Base-by-base conservation (phyloP, 257 asterid genomes). In the Mitragyna speciosa region DNA sequence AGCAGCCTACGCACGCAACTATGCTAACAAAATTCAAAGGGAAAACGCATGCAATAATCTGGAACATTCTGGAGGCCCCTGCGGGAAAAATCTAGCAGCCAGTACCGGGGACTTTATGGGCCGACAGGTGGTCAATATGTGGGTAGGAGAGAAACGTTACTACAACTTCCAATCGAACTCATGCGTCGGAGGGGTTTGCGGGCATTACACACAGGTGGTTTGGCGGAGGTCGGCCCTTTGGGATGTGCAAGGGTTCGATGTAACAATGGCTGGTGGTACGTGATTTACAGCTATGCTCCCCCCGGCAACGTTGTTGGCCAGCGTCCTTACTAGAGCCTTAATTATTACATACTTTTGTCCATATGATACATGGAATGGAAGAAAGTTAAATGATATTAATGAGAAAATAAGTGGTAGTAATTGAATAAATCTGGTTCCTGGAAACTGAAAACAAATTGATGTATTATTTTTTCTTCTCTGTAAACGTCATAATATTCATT, bases 21-120 rank as follows among this genome's bases (percentile, higher is more conserved):
- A 90, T 39, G 94, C 81, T 0, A 84, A 81, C 26, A 47, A 58
- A 12, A 45, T 59, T 10, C 84, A 87, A 76, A 4, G 70, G 2
- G 81, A 89, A 1, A 87, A 86, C 39, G 24, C 56, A 7, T 90
- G 92, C 84, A 79, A 85, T 51, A 72, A 12, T 9, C 41, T 90
- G 19, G 77, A 76, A 1, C 89, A 90, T 10, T 90, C 94, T 1
- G 51, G 67, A 39, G 85, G 80, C 0, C 84, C 82, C 4, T 85
- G 83, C 15, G 91, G 89, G 1, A 91, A 88, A 79, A 90, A 90
- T 41, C 78, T 90, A 0, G 90, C 91, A 33, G 72, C 67, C 33
- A 88, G 89, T 12, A 14, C 36, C 1, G 82, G 83, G 0, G 79
- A 61, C 9, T 81, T 89, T 68, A 79, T 86, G 0, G 93, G 86